phyloP scores from a whole-genome alignment of 2,329 filamentous ascomycete genomes.

The Fusarium citri region DNA sequence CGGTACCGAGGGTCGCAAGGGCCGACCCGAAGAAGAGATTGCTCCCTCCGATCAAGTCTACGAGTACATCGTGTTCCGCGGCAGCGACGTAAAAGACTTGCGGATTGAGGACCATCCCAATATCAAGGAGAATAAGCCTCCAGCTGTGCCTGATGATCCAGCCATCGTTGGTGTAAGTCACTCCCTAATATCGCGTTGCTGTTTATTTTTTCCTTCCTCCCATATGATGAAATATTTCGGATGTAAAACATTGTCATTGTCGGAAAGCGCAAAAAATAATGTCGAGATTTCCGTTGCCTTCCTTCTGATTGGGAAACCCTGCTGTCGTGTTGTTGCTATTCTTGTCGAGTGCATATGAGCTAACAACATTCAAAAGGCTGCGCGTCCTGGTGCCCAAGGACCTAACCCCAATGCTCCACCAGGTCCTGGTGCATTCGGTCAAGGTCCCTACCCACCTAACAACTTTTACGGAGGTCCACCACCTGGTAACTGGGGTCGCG shows the following conservation, averaged over 20 bases:
- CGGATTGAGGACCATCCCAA: constrained; percentile 87
- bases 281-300: constrained; percentile 99
- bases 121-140: constrained; percentile 78
- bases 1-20: constrained; percentile 90
- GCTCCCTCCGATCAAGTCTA: constrained; percentile 88
- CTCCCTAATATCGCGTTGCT: constrained; percentile 5
- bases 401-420: constrained; percentile 51
- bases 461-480: constrained; percentile 63
- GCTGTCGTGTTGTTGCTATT: constrained; percentile 18
- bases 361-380: constrained; percentile 54
- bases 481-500: constrained; percentile 67
- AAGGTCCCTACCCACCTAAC: constrained; percentile 59
- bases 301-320: constrained; percentile 81
- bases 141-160: constrained; percentile 89
- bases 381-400: constrained; percentile 53
- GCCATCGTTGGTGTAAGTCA: constrained; percentile 97
- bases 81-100: constrained; percentile 98
- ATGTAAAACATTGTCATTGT: constrained; percentile 86
- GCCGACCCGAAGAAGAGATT: constrained; percentile 83
- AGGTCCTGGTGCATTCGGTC: constrained; percentile 56
- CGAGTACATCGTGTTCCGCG: constrained; percentile 98
- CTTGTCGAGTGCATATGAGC: constrained; percentile 44
- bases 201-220: constrained; percentile 45
- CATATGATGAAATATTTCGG: constrained; percentile 95
- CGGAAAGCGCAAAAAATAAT: constrained; percentile 94